Evolutionary conservation across 495 filamentous ascomycete genomes (phyloP), one percentile per base, ranked within the genome.

Genomic region (Aspergillus nanangensis): DNA sequence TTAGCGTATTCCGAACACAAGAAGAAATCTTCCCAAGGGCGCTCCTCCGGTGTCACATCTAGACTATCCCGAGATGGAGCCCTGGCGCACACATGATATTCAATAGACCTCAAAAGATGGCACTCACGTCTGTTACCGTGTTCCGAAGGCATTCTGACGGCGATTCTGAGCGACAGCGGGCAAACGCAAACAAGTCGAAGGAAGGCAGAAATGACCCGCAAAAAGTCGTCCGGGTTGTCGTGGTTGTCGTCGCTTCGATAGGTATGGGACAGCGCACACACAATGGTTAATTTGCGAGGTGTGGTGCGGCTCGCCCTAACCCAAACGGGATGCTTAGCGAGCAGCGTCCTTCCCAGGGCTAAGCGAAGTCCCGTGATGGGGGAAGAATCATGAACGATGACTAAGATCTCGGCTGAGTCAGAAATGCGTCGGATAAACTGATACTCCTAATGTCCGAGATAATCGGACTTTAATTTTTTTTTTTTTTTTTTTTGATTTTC

Each of bases 71-170:
- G 34, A 21, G 19, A 40, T 40, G 46, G 17, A 53, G 43, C 39
- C 20, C 14, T 29, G 31, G 42, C 40, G 41, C 22, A 41, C 15
- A 33, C 39, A 52, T 43, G 18, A 62, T 34, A 41, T 51, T 35
- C 33, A 51, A 53, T 50, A 27, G 19, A 25, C 18, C 29, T 25
- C 17, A 39, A 20, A 39, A 46, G 48, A 49, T 49, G 46, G 25
- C 48, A 83, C 86, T 87, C 75, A 90, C 87, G 78, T 79, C 85
- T 80, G 79, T 90, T 84, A 76, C 86, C 86, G 60, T 83, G 72
- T 82, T 86, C 84, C 62, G 82, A 80, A 82, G 83, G 79, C 86
- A 90, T 90, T 69, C 78, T 87, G 82, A 73, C 72, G 61, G 63
- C 56, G 61, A 54, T 63, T 65, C 68, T 71, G 67, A 69, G 63